Base-by-base conservation (phyloP, 257 asterid genomes). In the Petunia axillaris region DNA sequence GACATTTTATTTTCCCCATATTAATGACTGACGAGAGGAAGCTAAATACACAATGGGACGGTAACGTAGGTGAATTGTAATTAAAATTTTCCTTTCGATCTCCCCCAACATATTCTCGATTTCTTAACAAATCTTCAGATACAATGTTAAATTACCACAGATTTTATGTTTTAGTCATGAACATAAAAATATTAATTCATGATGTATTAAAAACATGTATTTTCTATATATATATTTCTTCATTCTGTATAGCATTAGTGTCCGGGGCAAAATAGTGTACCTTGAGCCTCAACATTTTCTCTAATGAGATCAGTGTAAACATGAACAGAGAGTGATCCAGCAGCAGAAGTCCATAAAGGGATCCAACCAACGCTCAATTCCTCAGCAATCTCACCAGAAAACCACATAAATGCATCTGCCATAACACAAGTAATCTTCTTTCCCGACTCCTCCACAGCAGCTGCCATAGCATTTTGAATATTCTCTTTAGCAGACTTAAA, bases 381-480 rank as follows among this genome's bases (percentile, higher is more conserved):
- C 77, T 48, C 80, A 15, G 94, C 89, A 41, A 87, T 77, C 4
- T 84, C 84, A 9, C 64, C 66, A 6, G 88, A 75, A 62, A 90
- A 90, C 87, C 87, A 84, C 70, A 90, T 39, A 60, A 90, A 90
- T 0, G 94, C 92, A 54, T 90, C 94, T 1, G 91, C 86, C 52
- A 91, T 14, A 8, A 89, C 73, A 48, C 93, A 90, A 3, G 87
- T 86, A 15, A 86, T 84, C 65, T 67, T 83, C 68, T 39, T 58
- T n/a, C 93, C 89, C 0, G 79, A 75, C 15, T 81, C 93, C 41
- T 79, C 67, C 82, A 76, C 91, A 2, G 84, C 88, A 4, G 79
- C 79, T 3, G 60, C 81, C 78, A 89, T 46, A 1, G 87, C 84
- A 4, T 65, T 83, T 39, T 44, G 75, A 46, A 89, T 75, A 76